Evolutionary conservation across 371 early-diverging fungal species (phyloP).

Genomic region (Lichtheimia ornata): DNA sequence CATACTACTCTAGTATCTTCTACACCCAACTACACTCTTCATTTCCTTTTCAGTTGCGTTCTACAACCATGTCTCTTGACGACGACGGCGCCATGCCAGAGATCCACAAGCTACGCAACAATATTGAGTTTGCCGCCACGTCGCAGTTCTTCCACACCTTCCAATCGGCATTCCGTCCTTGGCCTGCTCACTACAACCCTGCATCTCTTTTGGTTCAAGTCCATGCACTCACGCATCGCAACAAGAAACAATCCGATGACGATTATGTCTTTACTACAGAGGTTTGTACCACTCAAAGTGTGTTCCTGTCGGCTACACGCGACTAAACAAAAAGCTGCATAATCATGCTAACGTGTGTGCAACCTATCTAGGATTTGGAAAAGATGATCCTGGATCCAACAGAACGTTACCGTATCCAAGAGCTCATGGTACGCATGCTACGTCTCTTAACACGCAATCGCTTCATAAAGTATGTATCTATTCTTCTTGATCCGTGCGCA

Average conservation of each 20-base stretch:
- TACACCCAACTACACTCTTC: too few relatives aligned
- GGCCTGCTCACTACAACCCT: conserved; percentile 27
- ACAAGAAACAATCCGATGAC: conserved; percentile 17
- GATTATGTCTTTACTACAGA: conserved; percentile 31
- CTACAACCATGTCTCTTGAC: too few relatives aligned
- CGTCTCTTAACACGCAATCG: conserved; percentile 39
- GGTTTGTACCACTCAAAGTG: conserved; percentile 14
- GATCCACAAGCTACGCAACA: conserved; percentile 37
- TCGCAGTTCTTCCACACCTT: conserved; percentile 49
- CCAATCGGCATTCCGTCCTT: conserved; percentile 44
- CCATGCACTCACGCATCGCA: background rate
- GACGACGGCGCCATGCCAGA: conserved; percentile 10
- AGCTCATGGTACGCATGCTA: conserved; percentile 43
- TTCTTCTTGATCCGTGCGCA: background rate
- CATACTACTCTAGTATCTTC: too few relatives aligned
- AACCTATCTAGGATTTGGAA: conserved; percentile 38
- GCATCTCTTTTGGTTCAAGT: conserved; percentile 11
- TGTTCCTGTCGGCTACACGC: background rate
- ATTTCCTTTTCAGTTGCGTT: too few relatives aligned
- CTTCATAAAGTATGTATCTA: conserved; percentile 38
- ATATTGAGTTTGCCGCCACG: conserved; percentile 51
- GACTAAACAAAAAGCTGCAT: background rate
- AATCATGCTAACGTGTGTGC: conserved; percentile 3
- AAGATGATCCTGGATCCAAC: conserved; percentile 36
- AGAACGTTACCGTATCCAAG: conserved; percentile 36